Conservation (phyloP, 2,329 filamentous ascomycete genomes). For the Fusarium circinatum region DNA sequence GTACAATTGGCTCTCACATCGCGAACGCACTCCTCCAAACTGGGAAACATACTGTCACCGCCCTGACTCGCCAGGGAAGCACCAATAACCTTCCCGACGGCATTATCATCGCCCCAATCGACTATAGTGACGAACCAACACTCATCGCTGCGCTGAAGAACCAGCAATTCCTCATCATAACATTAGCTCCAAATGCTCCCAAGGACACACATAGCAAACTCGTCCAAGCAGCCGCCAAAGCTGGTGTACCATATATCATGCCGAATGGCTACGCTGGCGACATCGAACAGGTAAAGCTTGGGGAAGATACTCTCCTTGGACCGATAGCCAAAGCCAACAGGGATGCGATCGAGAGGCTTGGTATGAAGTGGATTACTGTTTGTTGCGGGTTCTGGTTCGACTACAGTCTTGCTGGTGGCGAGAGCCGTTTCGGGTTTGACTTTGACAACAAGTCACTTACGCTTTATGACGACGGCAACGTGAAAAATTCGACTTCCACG, state of each 20-base stretch:
- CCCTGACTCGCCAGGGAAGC: constrained; percentile 60
- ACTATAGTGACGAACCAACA: constrained; percentile 55
- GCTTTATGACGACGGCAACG: constrained; percentile 61
- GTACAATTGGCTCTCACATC: constrained; percentile 44
- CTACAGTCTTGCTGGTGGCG: constrained; percentile 55
- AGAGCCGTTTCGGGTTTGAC: constrained; percentile 59
- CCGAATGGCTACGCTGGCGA: constrained; percentile 58
- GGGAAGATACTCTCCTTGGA: constrained; percentile 42
- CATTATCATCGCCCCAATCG: constrained; percentile 53
- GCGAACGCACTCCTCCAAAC: constrained; percentile 56
- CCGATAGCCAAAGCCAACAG: constrained; percentile 34
- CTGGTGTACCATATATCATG: constrained; percentile 62
- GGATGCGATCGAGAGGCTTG: constrained; percentile 53
- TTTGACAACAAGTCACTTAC: constrained; percentile 54
- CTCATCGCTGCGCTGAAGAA: constrained; percentile 60
- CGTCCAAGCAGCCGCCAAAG: constrained; percentile 60
- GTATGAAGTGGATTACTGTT: constrained; percentile 57
- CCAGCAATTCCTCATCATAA: constrained; percentile 66
- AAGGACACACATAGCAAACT: constrained; percentile 56
- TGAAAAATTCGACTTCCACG: constrained; percentile 54
- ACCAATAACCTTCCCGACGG: constrained; percentile 54
- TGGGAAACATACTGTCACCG: constrained; percentile 63
- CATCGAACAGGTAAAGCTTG: constrained; percentile 43
- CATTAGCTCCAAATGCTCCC: constrained; percentile 54
- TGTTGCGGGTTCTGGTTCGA: constrained; percentile 67